Evolutionary conservation across 495 filamentous ascomycete species (phyloP), one percentile per base, ranked within the genome.

Genomic region (Neurospora discreta): DNA sequence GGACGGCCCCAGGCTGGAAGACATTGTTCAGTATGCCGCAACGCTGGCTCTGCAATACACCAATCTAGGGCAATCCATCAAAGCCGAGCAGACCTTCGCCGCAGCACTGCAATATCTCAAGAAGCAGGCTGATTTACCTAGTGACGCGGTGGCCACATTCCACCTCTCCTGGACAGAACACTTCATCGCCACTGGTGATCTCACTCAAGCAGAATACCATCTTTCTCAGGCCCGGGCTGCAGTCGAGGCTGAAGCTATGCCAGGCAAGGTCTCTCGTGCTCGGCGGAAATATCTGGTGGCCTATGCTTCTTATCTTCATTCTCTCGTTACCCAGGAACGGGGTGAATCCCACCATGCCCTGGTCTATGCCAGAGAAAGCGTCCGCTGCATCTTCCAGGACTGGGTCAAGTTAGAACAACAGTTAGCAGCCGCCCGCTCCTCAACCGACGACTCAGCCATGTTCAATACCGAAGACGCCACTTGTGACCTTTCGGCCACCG

Each of bases 91-190:
- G 46, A 77, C 88, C 2, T 84, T 97, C 23, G 82, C 82, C 3
- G 86, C 87, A 69, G 89, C 91, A 10, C 85, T 84, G 68, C 81
- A 72, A 15, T 74, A 82, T 38, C 71, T 78, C 8, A 73, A 74
- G 67, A 23, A 58, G 16, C 74, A 75, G 8, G 68, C 70, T 2
- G 69, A 33, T 2, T 15, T 75, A 9, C 69, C 74, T 0, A 72
- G 72, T n/a, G 81, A 83, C 11, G 76, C 80, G 72, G 39, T 81
- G 89, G 69, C 87, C 80, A 69, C 68, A 13, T 91, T 90, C 76
- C 87, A 94, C 68, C 75, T 98, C 3, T 88, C 89, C 8, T 88
- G 89, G 72, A 90, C 90, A 0, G 92, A 97, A 73, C 92, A 93
- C 79, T 82, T 91, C 30, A 79, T 96, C 7, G 86, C 86, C 16